Percentiles rank a stretch among this genome's conserved stretches.
These are phyloP conservation scores for Kokia cookei DNA, from an alignment of 441 rosid genomes.

Conservation along the genomic window DNA sequence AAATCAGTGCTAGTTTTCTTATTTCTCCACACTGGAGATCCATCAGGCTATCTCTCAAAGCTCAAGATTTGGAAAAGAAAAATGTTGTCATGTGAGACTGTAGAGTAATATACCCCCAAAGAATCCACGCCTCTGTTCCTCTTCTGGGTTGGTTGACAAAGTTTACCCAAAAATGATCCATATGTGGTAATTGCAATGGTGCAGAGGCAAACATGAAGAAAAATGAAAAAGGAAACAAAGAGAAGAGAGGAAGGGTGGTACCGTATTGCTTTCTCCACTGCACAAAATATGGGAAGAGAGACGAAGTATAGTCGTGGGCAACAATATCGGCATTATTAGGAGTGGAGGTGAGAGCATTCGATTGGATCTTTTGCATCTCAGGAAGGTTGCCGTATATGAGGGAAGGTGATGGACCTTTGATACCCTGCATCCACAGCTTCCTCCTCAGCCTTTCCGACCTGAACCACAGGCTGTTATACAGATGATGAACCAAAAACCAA, in stretches of 20 bases:
- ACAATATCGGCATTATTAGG: conserved; percentile 24
- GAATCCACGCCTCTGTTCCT: background rate
- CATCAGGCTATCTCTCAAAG: no score
- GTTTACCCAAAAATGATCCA: background rate
- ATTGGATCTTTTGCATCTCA: conserved; percentile 61
- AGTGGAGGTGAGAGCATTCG: conserved; percentile 6
- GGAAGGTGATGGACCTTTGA: conserved; percentile 59
- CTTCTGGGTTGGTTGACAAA: background rate
- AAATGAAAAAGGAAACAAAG: background rate
- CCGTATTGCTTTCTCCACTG: conserved; percentile 76
- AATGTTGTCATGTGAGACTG: no score
- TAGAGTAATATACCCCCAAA: no score
- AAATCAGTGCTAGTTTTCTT: background rate
- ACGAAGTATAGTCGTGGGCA: conserved; percentile 65
- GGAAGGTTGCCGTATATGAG: conserved; percentile 52
- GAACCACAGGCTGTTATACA: conserved; percentile 14
- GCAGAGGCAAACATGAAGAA: background rate
- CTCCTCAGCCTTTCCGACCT: conserved; percentile 34
- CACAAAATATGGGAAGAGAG: conserved; percentile 68
- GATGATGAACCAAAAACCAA: conserved; percentile 1
- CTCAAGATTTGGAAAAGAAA: no score
- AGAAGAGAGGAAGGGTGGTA: conserved; percentile 11
- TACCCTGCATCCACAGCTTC: conserved; percentile 53
- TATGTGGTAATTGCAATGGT: conserved; percentile 1
- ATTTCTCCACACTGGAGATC: no score